Conservation (phyloP, 2,329 filamentous ascomycete genomes). For the Colletotrichum spaethianum region DNA sequence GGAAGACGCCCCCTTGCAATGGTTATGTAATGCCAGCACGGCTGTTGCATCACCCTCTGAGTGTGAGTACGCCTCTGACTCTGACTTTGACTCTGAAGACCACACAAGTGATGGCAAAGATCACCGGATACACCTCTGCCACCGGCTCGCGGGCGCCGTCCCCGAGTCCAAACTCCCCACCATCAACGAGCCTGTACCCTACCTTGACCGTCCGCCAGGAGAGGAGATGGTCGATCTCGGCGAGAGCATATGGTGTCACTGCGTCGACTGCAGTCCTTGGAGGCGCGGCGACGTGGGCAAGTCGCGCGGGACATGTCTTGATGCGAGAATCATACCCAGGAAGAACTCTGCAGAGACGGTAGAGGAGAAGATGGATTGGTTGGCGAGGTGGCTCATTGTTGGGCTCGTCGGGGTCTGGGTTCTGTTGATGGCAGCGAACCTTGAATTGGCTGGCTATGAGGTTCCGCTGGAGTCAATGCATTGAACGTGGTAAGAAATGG, state of each 20-base stretch:
- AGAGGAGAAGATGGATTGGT: background rate
- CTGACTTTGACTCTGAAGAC: background rate
- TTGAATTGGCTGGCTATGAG: background rate
- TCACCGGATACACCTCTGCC: background rate
- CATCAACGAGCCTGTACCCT: background rate
- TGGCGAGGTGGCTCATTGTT: background rate
- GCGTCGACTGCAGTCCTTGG: background rate
- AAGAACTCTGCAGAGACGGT: background rate
- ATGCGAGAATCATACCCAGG: background rate
- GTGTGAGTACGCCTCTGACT: background rate
- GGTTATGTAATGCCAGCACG: background rate
- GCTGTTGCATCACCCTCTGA: background rate
- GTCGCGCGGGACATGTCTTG: background rate
- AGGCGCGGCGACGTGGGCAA: background rate
- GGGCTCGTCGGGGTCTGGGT: slow-evolving; percentile 8
- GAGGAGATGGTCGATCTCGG: background rate
- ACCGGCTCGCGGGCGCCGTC: background rate
- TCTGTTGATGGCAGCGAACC: background rate
- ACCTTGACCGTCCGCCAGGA: background rate
- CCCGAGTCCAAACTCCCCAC: background rate
- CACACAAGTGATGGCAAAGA: background rate
- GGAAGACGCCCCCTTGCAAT: background rate
- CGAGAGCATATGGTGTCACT: background rate
- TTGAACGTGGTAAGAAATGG: background rate
- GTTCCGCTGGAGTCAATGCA: background rate